These are phyloP conservation scores for Moesziomyces globuligerus DNA, from an alignment of 1,284 basidiomycete genomes.

Conservation along the genomic window DNA sequence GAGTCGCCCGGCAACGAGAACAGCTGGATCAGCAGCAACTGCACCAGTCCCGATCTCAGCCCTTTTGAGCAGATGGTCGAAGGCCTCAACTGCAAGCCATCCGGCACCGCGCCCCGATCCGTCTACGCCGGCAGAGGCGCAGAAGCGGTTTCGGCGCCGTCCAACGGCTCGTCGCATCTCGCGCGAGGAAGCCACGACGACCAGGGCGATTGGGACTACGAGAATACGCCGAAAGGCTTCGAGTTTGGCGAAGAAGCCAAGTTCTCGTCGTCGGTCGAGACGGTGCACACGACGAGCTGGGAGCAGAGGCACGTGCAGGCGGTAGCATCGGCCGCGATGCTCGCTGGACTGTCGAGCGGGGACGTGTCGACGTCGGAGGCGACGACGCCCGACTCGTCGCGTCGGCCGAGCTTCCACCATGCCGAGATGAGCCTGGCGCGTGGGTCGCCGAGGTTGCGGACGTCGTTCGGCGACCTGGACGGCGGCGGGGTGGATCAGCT, in stretches of 20 bases:
- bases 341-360: conserved; percentile 26
- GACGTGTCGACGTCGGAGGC: conserved; percentile 38
- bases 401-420: conserved; percentile 40
- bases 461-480: conserved; percentile 17
- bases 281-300: conserved; percentile 29
- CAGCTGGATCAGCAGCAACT: conserved; percentile 55
- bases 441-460: conserved; percentile 11
- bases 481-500: conserved; percentile 7
- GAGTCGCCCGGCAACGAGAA: conserved; percentile 46
- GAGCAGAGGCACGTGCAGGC: conserved; percentile 15
- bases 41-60: conserved; percentile 49
- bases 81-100: conserved; percentile 11
- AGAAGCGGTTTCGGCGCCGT: conserved; percentile 3
- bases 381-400: conserved; percentile 42
- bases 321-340: background rate
- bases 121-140: conserved; percentile 1
- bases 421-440: conserved; percentile 8
- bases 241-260: conserved; percentile 24
- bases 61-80: conserved; percentile 32
- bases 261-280: conserved; percentile 46
- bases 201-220: conserved; percentile 6
- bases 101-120: conserved; percentile 3
- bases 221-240: conserved; percentile 27
- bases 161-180: conserved; percentile 1
- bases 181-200: background rate